Evolutionary conservation across 2,329 filamentous ascomycete species (phyloP), one percentile per base, ranked within the genome.

Genomic region (Cladosporium sp.): DNA sequence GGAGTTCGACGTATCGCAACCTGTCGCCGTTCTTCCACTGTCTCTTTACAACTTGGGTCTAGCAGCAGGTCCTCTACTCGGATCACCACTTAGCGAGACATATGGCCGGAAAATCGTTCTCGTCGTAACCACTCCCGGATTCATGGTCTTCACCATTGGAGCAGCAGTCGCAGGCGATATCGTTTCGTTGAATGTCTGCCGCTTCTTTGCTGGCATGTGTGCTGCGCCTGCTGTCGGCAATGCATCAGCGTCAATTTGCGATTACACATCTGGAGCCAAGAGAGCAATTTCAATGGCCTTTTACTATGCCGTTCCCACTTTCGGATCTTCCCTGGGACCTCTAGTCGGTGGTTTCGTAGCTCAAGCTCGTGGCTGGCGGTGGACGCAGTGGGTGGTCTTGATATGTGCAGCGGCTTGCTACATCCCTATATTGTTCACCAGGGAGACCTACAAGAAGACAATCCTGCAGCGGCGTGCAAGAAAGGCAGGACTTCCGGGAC

Each of bases 181-280:
- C 12, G 52, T 54, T 1, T 46, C 55, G 12, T 35, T 66, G 20
- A 54, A 53, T 8, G 49, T 63, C 7, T 65, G 63, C 41, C 57
- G 64, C 20, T 65, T 83, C 63, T 68, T 83, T 41, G 74, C 78
- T 1, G 62, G 61, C 0, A 71, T 82, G 30, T 76, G 65, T 19
- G 64, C 63, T 3, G 62, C 62, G 4, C 63, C 65, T 12, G 62
- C 60, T 0, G 57, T 67, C 9, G 56, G 60, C 25, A 64, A 66
- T 54, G 59, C 57, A 3, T 57, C 53, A 33, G 64, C 50, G 35
- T 62, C 56, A 35, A 63, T 64, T 43, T 59, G 57, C 13, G 65
- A 67, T 49, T 61, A 66, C 25, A 66, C 62, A 9, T 55, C 57
- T 41, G 58, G 60, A 3, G 49, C 43, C 7, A 59, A 65, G 25